These are phyloP conservation scores for Aspergillus caelatus DNA, from an alignment of 2,329 filamentous ascomycete species.

Conservation along the genomic window DNA sequence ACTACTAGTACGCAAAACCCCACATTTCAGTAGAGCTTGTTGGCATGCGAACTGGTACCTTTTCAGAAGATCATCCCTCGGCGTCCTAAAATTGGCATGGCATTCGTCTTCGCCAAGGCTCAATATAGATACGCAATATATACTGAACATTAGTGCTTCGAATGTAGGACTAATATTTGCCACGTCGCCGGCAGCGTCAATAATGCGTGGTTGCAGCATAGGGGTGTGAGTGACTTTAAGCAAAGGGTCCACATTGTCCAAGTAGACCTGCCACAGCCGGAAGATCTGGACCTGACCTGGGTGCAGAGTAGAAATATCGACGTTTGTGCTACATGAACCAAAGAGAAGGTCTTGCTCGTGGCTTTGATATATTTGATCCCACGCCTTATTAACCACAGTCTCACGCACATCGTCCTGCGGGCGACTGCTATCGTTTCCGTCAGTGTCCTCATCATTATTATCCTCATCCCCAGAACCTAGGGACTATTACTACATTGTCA, in stretches of 20 bases:
- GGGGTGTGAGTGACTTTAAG: constrained; percentile 70
- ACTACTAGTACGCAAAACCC: constrained; percentile 46
- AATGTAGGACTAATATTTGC: constrained; percentile 58
- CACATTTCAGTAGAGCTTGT: constrained; percentile 49
- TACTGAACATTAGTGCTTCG: constrained; percentile 67
- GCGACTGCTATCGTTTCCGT: constrained; percentile 33
- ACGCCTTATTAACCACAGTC: constrained; percentile 47
- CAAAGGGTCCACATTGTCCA: constrained; percentile 70
- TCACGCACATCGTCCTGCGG: constrained; percentile 35
- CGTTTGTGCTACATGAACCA: constrained; percentile 43
- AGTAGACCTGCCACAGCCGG: constrained; percentile 65
- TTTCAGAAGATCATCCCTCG: constrained; percentile 42
- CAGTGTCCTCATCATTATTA: neutral
- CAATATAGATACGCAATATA: constrained; percentile 64
- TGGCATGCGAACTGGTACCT: constrained; percentile 51
- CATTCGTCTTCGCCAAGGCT: constrained; percentile 62
- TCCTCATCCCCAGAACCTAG: neutral
- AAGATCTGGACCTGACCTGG: constrained; percentile 65
- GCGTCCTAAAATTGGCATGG: constrained; percentile 37
- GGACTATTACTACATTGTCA: neutral
- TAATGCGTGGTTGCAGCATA: constrained; percentile 65
- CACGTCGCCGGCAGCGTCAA: constrained; percentile 62
- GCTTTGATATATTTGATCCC: constrained; percentile 47
- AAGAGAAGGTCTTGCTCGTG: constrained; percentile 56
- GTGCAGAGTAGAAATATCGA: constrained; percentile 57